Conservation (phyloP, 345 rosid genomes). For the Sisymbrium irio region DNA sequence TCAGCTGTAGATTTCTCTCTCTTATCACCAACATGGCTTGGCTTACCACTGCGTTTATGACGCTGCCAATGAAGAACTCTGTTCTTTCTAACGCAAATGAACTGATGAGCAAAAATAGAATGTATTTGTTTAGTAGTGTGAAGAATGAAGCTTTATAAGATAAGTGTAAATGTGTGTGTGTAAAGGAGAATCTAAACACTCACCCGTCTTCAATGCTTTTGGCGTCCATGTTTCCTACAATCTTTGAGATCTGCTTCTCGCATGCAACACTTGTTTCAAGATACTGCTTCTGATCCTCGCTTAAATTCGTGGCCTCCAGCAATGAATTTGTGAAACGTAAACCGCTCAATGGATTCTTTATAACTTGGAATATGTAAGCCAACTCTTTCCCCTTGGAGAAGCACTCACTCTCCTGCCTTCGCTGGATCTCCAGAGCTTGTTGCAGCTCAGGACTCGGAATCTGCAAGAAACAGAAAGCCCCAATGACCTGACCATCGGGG, state of each 20-base stretch:
- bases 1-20: slow-evolving; percentile 71
- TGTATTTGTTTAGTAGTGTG: background rate
- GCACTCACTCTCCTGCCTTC: slow-evolving; percentile 62
- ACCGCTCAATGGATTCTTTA: slow-evolving; percentile 77
- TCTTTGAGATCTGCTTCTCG: slow-evolving; percentile 78
- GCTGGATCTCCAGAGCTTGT: slow-evolving; percentile 69
- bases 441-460: slow-evolving; percentile 92
- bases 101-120: slow-evolving; percentile 34
- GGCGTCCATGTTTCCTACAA: slow-evolving; percentile 60
- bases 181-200: slow-evolving; percentile 23
- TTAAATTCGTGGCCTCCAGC: slow-evolving; percentile 64
- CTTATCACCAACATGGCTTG: slow-evolving; percentile 75
- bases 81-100: slow-evolving; percentile 74
- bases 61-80: slow-evolving; percentile 73
- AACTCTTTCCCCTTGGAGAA: slow-evolving; percentile 75
- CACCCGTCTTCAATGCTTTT: slow-evolving; percentile 81
- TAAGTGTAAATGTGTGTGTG: background rate
- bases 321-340: slow-evolving; percentile 72
- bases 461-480: slow-evolving; percentile 96
- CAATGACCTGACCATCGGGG: slow-evolving; percentile 64
- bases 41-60: slow-evolving; percentile 87
- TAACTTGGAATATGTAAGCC: slow-evolving; percentile 74
- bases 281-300: slow-evolving; percentile 85
- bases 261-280: slow-evolving; percentile 81
- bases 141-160: background rate